Evolutionary conservation across 2,329 filamentous ascomycete species (phyloP).

Genomic region (Clonostachys byssicola): DNA sequence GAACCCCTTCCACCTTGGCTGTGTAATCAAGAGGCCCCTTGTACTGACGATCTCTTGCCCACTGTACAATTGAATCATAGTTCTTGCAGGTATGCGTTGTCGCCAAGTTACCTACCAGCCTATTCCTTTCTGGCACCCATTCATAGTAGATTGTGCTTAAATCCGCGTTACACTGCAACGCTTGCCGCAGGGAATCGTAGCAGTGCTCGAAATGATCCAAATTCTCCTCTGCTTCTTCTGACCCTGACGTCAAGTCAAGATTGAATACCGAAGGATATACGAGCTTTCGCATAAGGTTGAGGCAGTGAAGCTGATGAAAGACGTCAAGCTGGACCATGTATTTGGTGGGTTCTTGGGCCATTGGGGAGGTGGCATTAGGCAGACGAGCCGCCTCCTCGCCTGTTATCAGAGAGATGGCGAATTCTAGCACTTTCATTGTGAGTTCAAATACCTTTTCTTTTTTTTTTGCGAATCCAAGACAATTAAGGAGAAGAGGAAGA

Average conservation of each 20-base stretch:
- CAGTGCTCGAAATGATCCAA: conserved; percentile 36
- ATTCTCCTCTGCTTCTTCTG: conserved; percentile 33
- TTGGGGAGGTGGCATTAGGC: conserved; percentile 44
- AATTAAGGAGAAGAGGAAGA: not conserved
- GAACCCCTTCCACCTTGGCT: conserved; percentile 7
- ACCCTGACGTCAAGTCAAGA: conserved; percentile 30
- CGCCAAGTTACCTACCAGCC: conserved; percentile 48
- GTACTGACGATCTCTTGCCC: conserved; percentile 30
- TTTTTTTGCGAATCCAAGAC: not conserved
- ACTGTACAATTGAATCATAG: conserved; percentile 43
- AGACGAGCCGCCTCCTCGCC: conserved; percentile 46
- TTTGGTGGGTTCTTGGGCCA: conserved; percentile 48
- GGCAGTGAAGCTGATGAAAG: conserved; percentile 46
- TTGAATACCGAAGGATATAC: conserved; percentile 43
- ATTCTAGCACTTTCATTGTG: conserved; percentile 10
- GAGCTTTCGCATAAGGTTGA: conserved; percentile 41
- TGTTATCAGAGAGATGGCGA: conserved; percentile 56
- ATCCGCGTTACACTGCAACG: conserved; percentile 49
- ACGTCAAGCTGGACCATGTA: conserved; percentile 54
- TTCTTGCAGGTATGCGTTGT: conserved; percentile 48
- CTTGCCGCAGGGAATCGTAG: conserved; percentile 47
- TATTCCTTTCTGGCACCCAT: conserved; percentile 33
- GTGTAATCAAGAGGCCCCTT: conserved; percentile 6
- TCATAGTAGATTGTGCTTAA: conserved; percentile 50
- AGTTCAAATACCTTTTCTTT: not conserved